Base-by-base conservation (phyloP, 495 filamentous ascomycete species). In the Daldinia bambusicola region DNA sequence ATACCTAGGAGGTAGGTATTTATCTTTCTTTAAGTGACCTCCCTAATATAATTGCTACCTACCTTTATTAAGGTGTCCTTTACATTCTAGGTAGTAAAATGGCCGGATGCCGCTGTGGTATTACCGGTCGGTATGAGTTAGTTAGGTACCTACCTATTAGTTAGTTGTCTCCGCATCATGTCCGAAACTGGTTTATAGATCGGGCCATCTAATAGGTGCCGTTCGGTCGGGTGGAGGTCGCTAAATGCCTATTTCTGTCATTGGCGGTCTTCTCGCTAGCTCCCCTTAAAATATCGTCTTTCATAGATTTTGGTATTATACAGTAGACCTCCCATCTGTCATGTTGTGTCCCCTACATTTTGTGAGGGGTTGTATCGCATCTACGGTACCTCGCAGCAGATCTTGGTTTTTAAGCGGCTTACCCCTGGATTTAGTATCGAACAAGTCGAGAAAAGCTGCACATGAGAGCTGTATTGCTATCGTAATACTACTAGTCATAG, bases 121-220 rank as follows among this genome's bases (percentile, higher is more conserved):
- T 20, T 10, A 12, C 0, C 3, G 16, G 16, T 18, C 16, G 43
- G 43, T 20, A 22, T 22, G 12, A 48, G 18, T n/a, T n/a, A n/a
- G n/a, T n/a, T 48, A 9, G 34, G 34, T 3, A 26, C 26, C 26
- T 26, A 26, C 1, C 1, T 26, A 3, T 26, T 26, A 26, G 26
- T 26, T 26, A 26, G 26, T 36, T 10, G 2, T 48, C 43, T 48
- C 43, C 43, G 43, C 43, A 48, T 48, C 43, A 20, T 16, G 16
- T 48, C 43, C 16, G 43, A 20, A 18, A 48, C 20, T 48, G 7
- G 43, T 48, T 48, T 48, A 48, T 20, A 48, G 18, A 48, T 48
- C 43, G 43, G 6, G 2, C 2, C 9, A 10, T 48, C 43, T 3
- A 12, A 26, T 26, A 26, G n/a, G n/a, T n/a, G n/a, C 43, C 12